These are phyloP conservation scores for Penicillium sp. DNA, from an alignment of 2,329 filamentous ascomycete genomes.

Conservation along the genomic window DNA sequence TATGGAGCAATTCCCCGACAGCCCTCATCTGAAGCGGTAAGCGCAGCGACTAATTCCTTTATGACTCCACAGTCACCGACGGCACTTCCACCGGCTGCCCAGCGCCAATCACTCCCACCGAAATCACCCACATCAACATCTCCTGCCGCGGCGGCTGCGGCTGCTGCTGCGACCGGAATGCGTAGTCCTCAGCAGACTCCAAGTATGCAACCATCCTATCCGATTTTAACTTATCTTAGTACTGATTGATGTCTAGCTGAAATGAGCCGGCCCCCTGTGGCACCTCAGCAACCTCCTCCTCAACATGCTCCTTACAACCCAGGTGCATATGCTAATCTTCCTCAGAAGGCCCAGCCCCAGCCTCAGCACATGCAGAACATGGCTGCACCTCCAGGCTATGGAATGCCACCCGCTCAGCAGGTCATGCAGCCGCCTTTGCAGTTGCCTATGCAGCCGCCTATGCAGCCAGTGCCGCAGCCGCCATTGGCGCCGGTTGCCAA, in stretches of 20 bases:
- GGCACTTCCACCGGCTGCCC: slow-evolving; percentile 23
- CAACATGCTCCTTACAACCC: slow-evolving; percentile 49
- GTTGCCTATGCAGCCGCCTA: slow-evolving; percentile 16
- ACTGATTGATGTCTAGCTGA: slow-evolving; percentile 40
- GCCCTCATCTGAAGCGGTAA: slow-evolving; percentile 42
- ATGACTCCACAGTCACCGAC: slow-evolving; percentile 49
- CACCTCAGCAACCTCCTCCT: slow-evolving; percentile 35
- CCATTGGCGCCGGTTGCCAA: slow-evolving; percentile 23
- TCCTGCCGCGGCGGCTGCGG: slow-evolving; percentile 38
- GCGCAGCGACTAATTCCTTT: slow-evolving; percentile 44
- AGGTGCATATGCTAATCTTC: slow-evolving; percentile 41
- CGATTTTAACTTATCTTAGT: neutral
- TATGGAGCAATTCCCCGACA: slow-evolving; percentile 39
- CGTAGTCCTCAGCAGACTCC: slow-evolving; percentile 45
- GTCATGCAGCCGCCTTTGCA: slow-evolving; percentile 17
- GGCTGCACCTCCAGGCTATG: slow-evolving; percentile 24
- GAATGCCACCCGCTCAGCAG: slow-evolving; percentile 27
- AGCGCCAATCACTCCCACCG: slow-evolving; percentile 48
- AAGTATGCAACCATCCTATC: slow-evolving; percentile 25
- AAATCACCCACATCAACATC: slow-evolving; percentile 49
- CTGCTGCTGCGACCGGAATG: slow-evolving; percentile 50
- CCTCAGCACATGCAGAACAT: neutral
- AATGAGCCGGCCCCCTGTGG: slow-evolving; percentile 39
- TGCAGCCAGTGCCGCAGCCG: slow-evolving; percentile 13
- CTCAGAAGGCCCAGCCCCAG: slow-evolving; percentile 30